phyloP scores from a whole-genome alignment of 805 yeast genomes.

The Teunomyces pallodes region DNA sequence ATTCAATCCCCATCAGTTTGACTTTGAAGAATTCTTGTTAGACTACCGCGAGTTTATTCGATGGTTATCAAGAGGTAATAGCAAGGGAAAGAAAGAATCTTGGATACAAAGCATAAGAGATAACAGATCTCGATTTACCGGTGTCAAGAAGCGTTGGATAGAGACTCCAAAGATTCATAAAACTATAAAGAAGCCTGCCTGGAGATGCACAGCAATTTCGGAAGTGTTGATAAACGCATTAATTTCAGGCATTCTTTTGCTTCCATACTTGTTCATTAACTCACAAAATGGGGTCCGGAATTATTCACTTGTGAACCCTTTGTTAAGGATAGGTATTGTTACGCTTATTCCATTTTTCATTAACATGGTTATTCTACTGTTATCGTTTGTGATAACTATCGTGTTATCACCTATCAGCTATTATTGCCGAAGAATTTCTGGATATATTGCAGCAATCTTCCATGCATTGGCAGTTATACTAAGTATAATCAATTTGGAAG shows the following conservation, averaged over 20 bases:
- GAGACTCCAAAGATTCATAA: background rate
- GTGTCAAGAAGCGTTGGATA: conserved; percentile 15
- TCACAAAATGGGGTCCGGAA: conserved; percentile 76
- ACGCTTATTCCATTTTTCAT: conserved; percentile 48
- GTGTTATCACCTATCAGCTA: conserved; percentile 36
- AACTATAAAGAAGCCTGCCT: background rate
- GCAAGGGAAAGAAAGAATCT: conserved; percentile 61
- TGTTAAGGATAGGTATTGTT: conserved; percentile 58
- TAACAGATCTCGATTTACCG: conserved; percentile 23
- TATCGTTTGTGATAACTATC: conserved; percentile 35
- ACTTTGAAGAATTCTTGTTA: conserved; percentile 44
- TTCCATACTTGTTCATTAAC: conserved; percentile 78
- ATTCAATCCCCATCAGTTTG: conserved; percentile 55
- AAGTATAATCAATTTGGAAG: conserved; percentile 33
- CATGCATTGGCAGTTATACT: conserved; percentile 35
- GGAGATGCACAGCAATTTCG: background rate
- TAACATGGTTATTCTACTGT: conserved; percentile 29
- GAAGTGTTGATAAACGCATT: conserved; percentile 4
- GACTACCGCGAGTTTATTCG: conserved; percentile 51
- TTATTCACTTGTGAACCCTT: conserved; percentile 42
- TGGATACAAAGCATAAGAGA: conserved; percentile 67
- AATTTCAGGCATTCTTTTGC: conserved; percentile 19
- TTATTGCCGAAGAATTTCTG: conserved; percentile 23
- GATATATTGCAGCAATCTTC: conserved; percentile 35
- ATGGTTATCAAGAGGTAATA: conserved; percentile 83